Evolutionary conservation across 345 rosid genomes (phyloP).

Genomic region (Sapria himalayana): DNA sequence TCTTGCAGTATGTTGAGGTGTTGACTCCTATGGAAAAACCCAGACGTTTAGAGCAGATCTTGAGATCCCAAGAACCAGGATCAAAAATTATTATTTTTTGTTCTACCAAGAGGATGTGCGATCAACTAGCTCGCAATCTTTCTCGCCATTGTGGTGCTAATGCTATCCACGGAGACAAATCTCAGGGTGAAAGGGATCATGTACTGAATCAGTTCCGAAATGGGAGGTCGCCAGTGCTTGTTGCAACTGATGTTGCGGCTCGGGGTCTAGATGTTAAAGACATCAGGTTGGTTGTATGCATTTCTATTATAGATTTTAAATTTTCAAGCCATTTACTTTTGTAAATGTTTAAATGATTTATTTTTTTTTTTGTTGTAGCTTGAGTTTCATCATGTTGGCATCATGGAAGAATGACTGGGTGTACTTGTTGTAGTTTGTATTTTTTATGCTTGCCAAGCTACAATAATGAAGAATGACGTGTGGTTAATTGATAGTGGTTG

Average conservation of each 20-base stretch:
- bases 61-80: conserved; percentile 74
- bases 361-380: not conserved
- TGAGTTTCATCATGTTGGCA: not conserved
- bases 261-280: conserved; percentile 83
- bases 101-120: conserved; percentile 85
- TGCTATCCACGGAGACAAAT: conserved; percentile 84
- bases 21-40: conserved; percentile 73
- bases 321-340: no score
- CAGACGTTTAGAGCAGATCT: conserved; percentile 72
- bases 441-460: no score
- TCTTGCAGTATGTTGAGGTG: conserved; percentile 51
- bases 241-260: conserved; percentile 92
- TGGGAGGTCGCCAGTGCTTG: conserved; percentile 68
- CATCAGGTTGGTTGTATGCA: conserved; percentile 53
- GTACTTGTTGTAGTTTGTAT: no score
- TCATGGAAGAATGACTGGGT: no score
- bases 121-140: conserved; percentile 62
- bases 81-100: conserved; percentile 68
- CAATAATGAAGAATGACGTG: no score
- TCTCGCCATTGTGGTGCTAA: conserved; percentile 64
- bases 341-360: no score
- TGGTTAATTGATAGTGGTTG: no score
- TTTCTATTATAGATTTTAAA: no score
- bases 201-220: conserved; percentile 58
- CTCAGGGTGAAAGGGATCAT: conserved; percentile 65